Evolutionary conservation across 2,329 filamentous ascomycete genomes (phyloP).

Genomic region (Claviceps monticola): DNA sequence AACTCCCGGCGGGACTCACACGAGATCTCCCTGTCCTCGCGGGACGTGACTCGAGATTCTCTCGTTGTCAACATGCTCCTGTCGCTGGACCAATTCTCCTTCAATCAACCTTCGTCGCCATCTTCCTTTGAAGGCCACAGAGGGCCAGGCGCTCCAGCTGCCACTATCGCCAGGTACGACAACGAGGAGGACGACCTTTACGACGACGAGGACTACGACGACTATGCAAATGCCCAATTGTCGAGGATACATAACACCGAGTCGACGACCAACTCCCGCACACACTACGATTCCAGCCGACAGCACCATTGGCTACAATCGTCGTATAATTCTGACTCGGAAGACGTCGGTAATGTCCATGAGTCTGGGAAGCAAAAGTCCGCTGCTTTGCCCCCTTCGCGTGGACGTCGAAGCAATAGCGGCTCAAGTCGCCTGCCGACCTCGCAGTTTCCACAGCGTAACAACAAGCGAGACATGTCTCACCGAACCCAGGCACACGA

Average conservation of each 20-base stretch:
- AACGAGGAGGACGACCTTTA: neutral
- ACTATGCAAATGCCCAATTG: slow-evolving; percentile 1
- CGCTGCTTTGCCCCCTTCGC: slow-evolving; percentile 18
- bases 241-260: slow-evolving; percentile 9
- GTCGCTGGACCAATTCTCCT: slow-evolving; percentile 73
- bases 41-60: slow-evolving; percentile 71
- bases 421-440: slow-evolving; percentile 59
- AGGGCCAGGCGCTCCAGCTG: slow-evolving; percentile 10
- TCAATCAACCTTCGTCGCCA: slow-evolving; percentile 26
- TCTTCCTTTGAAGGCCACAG: slow-evolving; percentile 4
- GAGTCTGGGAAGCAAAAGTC: slow-evolving; percentile 10
- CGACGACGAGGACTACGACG: neutral
- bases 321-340: slow-evolving; percentile 49
- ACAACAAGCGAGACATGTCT: slow-evolving; percentile 42
- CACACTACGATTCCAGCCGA: neutral
- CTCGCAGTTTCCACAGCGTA: slow-evolving; percentile 40
- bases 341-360: slow-evolving; percentile 38
- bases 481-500: slow-evolving; percentile 20
- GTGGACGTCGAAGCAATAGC: slow-evolving; percentile 64
- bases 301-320: slow-evolving; percentile 21
- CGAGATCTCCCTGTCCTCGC: slow-evolving; percentile 68
- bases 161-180: slow-evolving; percentile 5
- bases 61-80: slow-evolving; percentile 92
- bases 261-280: neutral
- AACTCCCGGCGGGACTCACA: slow-evolving; percentile 50